phyloP scores from a whole-genome alignment of 2,329 filamentous ascomycete species.

The Claviceps quebecensis region DNA sequence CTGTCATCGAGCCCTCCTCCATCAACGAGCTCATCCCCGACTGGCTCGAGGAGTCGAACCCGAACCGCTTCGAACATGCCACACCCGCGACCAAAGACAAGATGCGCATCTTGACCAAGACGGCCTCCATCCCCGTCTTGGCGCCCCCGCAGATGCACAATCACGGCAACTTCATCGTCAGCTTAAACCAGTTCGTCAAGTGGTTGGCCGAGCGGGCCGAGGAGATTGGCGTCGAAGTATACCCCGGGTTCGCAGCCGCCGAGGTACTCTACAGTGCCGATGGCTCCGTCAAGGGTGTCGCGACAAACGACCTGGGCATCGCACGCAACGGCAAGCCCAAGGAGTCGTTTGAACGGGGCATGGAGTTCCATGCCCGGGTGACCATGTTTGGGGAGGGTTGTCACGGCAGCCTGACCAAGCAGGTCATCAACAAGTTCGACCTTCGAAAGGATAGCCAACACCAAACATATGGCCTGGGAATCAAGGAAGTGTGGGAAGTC shows the following conservation, averaged over 20 bases:
- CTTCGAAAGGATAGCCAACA: constrained; percentile 77
- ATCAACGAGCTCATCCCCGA: constrained; percentile 85
- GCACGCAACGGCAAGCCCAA: constrained; percentile 71
- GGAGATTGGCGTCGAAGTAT: constrained; percentile 89
- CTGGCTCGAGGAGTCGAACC: constrained; percentile 83
- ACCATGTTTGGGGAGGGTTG: constrained; percentile 92
- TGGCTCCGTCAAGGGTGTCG: constrained; percentile 83
- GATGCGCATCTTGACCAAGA: constrained; percentile 91
- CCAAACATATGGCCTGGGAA: constrained; percentile 85
- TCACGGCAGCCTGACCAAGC: constrained; percentile 88
- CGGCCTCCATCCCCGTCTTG: constrained; percentile 62
- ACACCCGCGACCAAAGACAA: constrained; percentile 73
- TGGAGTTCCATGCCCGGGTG: constrained; percentile 91
- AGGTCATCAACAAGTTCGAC: constrained; percentile 89
- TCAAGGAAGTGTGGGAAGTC: constrained; percentile 98
- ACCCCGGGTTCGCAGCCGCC: constrained; percentile 87
- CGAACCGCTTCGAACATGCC: constrained; percentile 71
- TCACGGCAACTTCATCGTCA: constrained; percentile 94
- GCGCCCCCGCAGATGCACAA: constrained; percentile 96
- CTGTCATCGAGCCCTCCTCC: constrained; percentile 80
- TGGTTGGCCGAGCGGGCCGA: constrained; percentile 97
- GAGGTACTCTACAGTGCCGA: constrained; percentile 80
- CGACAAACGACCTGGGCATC: constrained; percentile 88
- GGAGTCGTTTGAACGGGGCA: constrained; percentile 84
- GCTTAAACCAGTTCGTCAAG: constrained; percentile 84